Evolutionary conservation across 768 basidiomycete genomes (phyloP).

Genomic region (Polyporus arcularius): DNA sequence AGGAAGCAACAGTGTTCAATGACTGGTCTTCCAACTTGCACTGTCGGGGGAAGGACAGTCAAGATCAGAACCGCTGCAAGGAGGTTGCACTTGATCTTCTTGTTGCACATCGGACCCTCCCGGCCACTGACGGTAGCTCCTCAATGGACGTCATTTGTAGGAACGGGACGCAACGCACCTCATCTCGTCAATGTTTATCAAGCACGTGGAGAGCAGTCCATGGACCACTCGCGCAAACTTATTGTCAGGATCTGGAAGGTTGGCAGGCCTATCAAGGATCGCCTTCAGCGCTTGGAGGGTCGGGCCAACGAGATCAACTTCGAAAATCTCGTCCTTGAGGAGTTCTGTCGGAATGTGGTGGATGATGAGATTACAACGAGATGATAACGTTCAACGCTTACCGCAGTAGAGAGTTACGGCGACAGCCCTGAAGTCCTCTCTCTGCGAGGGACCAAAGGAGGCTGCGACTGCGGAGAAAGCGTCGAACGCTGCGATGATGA

Average conservation of each 20-base stretch:
- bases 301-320: slow-evolving; percentile 77
- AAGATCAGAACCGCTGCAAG: slow-evolving; percentile 83
- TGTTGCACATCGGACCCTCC: slow-evolving; percentile 68
- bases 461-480: slow-evolving; percentile 62
- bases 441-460: slow-evolving; percentile 51
- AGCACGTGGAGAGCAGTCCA: slow-evolving; percentile 81
- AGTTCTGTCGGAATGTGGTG: slow-evolving; percentile 51
- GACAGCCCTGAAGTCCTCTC: slow-evolving; percentile 79
- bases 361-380: not conserved
- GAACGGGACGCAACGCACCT: slow-evolving; percentile 52
- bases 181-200: slow-evolving; percentile 90
- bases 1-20: slow-evolving; percentile 86
- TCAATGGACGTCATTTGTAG: not conserved
- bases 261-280: slow-evolving; percentile 58
- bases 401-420: slow-evolving; percentile 80
- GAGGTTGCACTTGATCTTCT: slow-evolving; percentile 90
- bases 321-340: slow-evolving; percentile 82
- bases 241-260: slow-evolving; percentile 44
- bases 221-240: slow-evolving; percentile 67
- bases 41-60: slow-evolving; percentile 69
- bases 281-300: slow-evolving; percentile 79
- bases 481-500: slow-evolving; percentile 65
- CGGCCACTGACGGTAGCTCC: slow-evolving; percentile 58
- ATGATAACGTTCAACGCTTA: slow-evolving; percentile 32
- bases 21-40: slow-evolving; percentile 69